Evolutionary conservation across 2,329 filamentous ascomycete species (phyloP).

Genomic region (Penicillium sclerotigenum): DNA sequence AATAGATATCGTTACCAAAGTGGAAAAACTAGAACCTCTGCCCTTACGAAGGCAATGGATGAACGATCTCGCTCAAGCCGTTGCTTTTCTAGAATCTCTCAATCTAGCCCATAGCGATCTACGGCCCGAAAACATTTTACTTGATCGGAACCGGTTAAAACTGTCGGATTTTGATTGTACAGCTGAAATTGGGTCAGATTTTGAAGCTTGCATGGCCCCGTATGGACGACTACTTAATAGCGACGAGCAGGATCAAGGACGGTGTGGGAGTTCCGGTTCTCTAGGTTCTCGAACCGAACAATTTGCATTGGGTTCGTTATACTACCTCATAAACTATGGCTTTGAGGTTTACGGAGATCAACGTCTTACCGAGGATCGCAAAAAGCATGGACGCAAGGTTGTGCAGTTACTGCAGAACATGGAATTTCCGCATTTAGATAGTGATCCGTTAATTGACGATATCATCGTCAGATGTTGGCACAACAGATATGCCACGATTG

Average conservation of each 20-base stretch:
- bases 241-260: constrained; percentile 19
- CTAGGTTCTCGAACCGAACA: constrained; percentile 31
- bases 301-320: constrained; percentile 34
- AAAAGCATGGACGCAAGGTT: constrained; percentile 20
- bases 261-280: constrained; percentile 19
- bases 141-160: constrained; percentile 29
- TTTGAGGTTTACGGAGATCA: constrained; percentile 31
- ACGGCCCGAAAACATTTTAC: constrained; percentile 31
- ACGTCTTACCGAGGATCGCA: constrained; percentile 23
- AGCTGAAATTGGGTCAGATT: constrained; percentile 24
- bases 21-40: constrained; percentile 30
- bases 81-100: constrained; percentile 34
- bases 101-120: constrained; percentile 34
- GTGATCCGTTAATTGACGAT: constrained; percentile 24
- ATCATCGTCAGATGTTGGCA: constrained; percentile 26
- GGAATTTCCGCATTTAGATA: constrained; percentile 25
- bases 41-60: constrained; percentile 30
- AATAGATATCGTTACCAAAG: constrained; percentile 23
- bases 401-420: constrained; percentile 25
- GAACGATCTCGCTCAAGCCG: constrained; percentile 31
- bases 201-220: constrained; percentile 24
- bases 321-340: constrained; percentile 33
- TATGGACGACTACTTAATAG: constrained; percentile 28
- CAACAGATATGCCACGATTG: constrained; percentile 20
- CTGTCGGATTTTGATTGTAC: constrained; percentile 31